Evolutionary conservation across 495 filamentous ascomycete species (phyloP).

Genomic region (Trypethelium eluteriae): DNA sequence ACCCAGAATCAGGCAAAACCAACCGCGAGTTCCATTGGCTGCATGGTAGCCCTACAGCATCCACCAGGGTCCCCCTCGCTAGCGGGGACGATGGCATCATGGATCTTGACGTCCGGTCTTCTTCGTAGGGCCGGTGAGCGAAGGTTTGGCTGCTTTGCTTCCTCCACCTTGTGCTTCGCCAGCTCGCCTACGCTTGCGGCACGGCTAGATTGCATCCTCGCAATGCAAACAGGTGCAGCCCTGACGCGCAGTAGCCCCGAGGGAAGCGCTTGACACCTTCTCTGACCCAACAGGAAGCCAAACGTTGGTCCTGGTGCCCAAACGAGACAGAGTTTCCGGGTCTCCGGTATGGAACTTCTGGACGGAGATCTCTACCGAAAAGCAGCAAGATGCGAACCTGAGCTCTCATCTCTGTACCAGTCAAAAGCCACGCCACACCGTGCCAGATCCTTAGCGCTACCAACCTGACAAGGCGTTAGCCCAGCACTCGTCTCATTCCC

Average conservation of each 20-base stretch:
- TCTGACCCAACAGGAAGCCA: background rate
- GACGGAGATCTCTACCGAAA: conserved; percentile 10
- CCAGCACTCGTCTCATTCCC: conserved; percentile 7
- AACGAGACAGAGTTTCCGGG: conserved; percentile 5
- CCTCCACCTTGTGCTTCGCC: background rate
- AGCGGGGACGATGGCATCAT: conserved; percentile 7
- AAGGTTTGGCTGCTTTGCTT: background rate
- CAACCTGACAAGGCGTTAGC: conserved; percentile 12
- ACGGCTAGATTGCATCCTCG: conserved; percentile 8
- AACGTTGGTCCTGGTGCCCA: conserved; percentile 2
- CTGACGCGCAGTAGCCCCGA: background rate
- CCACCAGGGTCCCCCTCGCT: background rate
- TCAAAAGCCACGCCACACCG: conserved; percentile 1
- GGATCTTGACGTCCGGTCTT: conserved; percentile 11
- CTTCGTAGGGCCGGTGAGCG: conserved; percentile 8
- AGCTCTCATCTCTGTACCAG: background rate
- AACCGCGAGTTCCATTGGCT: background rate
- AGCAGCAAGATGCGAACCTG: conserved; percentile 2
- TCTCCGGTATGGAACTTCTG: conserved; percentile 4
- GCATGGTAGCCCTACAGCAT: conserved; percentile 8
- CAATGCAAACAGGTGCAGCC: background rate
- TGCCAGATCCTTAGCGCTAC: conserved; percentile 11
- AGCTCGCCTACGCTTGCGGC: background rate
- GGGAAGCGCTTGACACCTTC: conserved; percentile 1
- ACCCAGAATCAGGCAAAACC: background rate